Percentiles rank a stretch among this genome's conserved stretches.
phyloP scores from a whole-genome alignment of 2,329 filamentous ascomycete genomes.

The Aspergillus fumigatus region DNA sequence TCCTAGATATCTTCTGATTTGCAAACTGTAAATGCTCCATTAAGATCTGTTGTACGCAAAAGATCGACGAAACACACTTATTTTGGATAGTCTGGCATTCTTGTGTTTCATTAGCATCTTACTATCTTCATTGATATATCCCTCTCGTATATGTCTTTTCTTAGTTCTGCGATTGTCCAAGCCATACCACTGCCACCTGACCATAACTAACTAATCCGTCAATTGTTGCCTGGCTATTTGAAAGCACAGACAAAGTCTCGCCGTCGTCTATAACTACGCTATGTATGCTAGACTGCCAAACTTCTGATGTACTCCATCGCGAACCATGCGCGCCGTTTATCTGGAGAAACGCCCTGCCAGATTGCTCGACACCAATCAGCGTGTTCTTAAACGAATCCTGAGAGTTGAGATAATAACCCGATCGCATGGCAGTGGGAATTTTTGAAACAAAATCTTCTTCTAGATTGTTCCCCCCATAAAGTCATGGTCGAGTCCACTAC shows the following conservation, averaged over 20 bases:
- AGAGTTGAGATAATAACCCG: neutral
- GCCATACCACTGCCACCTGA: neutral
- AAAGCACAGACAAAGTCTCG: neutral
- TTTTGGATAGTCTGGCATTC: neutral
- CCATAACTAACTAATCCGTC: neutral
- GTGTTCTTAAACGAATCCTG: too few species aligned
- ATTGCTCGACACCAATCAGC: too few species aligned
- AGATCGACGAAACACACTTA: neutral
- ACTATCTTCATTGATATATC: too few species aligned
- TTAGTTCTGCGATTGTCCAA: neutral
- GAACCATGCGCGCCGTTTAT: too few species aligned
- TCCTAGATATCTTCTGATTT: neutral
- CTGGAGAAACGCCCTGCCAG: too few species aligned
- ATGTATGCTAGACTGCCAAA: neutral
- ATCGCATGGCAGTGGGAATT: neutral
- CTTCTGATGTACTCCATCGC: neutral
- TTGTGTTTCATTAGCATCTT: neutral
- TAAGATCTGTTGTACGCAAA: neutral
- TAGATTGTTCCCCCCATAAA: neutral
- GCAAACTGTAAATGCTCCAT: neutral
- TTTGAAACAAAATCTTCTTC: neutral
- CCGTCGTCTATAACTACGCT: neutral
- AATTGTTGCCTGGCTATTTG: neutral
- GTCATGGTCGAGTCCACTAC: neutral
- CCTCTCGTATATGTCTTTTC: neutral